These are phyloP conservation scores for Inonotus hispidus DNA, from an alignment of 1,284 basidiomycete species.

Conservation along the genomic window DNA sequence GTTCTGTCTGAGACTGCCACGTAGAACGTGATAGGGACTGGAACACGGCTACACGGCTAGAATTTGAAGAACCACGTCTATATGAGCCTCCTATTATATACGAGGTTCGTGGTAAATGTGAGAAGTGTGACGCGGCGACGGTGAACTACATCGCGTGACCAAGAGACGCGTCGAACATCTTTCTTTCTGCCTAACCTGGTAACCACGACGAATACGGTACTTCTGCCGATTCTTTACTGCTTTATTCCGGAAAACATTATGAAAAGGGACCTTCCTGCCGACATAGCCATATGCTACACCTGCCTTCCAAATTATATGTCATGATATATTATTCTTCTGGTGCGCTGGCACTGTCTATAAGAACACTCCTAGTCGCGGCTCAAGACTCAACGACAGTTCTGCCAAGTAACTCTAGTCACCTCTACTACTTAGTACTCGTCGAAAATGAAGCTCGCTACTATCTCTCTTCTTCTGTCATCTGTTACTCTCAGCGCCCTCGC, in stretches of 20 bases:
- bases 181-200: no score
- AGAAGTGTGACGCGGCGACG: no score
- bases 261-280: background rate
- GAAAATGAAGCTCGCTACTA: slow-evolving; percentile 12
- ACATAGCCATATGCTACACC: slow-evolving; percentile 1
- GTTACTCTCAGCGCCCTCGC: slow-evolving; percentile 11
- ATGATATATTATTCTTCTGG: background rate
- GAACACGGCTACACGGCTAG: no score
- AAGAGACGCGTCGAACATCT: background rate
- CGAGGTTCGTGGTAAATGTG: no score
- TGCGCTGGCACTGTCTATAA: slow-evolving; percentile 2
- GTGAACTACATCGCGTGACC: background rate
- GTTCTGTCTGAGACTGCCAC: no score
- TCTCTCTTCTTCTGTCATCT: slow-evolving; percentile 4
- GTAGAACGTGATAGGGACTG: no score
- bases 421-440: background rate
- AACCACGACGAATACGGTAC: background rate
- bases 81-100: no score
- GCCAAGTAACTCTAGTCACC: background rate
- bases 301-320: background rate
- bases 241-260: background rate
- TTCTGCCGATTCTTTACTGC: background rate
- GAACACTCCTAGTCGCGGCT: background rate
- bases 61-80: no score
- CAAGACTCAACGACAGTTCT: background rate